Evolutionary conservation across 1,284 basidiomycete genomes (phyloP), one percentile per base, ranked within the genome.

Genomic region (Ceratobasidium papillatum): DNA sequence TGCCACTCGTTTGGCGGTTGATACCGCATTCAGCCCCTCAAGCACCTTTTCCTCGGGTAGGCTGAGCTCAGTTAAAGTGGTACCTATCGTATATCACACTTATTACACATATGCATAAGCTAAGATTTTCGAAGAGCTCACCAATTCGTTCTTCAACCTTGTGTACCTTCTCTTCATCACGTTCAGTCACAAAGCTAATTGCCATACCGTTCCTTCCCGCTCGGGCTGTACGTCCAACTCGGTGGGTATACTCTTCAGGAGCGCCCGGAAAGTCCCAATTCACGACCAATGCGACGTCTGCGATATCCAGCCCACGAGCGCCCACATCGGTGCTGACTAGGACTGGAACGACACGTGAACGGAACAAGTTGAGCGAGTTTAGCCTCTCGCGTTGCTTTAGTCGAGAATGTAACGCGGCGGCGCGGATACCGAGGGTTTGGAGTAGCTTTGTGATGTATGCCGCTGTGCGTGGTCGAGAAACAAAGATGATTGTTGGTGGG

Each of bases 241-340:
- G 81, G 80, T 89, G 88, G 11, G 88, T 82, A 77, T 89, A 89
- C 78, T 88, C 87, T 76, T 87, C 86, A 32, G 84, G 82, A 0
- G 84, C 83, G 93, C 92, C n/a, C 91, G 98, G 93, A 78, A 99
- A 82, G 82, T 99, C 98, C 95, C 96, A 99, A 79, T 99, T 99
- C 76, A 98, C 86, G 45, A 99, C 95, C 84, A 98, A 89, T 25
- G 94, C 94, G 22, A 99, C 96, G 79, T 97, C 94, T 76, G 94
- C 94, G 75, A 99, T 97, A 84, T 99, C 96, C 77, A 99, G 84
- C 64, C 96, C 96, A 80, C 96, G 90, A 45, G 94, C 93, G 8
- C 95, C 97, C 32, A 99, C 95, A 81, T 98, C 97, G 1, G 97
- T 99, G 30, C 94, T 95, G 65, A 99, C 88, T 36, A 99, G 86